Conservation (phyloP, 2,329 filamentous ascomycete species). For the Fusarium nisikadoi region DNA sequence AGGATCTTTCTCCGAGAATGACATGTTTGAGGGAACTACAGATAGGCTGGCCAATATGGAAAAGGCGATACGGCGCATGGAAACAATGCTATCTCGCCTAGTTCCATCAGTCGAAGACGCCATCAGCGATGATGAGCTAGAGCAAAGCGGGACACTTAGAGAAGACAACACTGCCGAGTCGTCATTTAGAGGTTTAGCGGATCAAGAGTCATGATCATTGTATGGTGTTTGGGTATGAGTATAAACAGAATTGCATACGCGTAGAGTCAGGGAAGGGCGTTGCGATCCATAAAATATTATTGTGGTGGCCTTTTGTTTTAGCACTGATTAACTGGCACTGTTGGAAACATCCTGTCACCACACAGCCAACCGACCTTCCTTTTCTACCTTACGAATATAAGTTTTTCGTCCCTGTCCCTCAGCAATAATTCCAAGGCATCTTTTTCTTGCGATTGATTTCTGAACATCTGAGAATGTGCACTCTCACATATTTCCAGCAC, state of each 20-base stretch:
- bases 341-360: not conserved
- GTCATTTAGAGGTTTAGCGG: constrained; percentile 39
- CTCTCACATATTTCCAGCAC: constrained; percentile 59
- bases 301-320: not conserved
- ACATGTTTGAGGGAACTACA: constrained; percentile 57
- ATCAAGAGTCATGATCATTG: constrained; percentile 13
- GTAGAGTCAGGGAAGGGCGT: constrained; percentile 2
- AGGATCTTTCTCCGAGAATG: constrained; percentile 58
- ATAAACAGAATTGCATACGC: not conserved
- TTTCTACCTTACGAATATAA: not conserved
- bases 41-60: constrained; percentile 62
- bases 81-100: constrained; percentile 57
- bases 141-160: constrained; percentile 46
- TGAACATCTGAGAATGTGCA: constrained; percentile 55
- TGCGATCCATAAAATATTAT: not conserved
- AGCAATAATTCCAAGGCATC: not conserved
- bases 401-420: not conserved
- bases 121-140: constrained; percentile 41
- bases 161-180: constrained; percentile 46
- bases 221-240: constrained; percentile 9
- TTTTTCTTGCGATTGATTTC: not conserved
- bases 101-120: constrained; percentile 46
- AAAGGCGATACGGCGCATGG: constrained; percentile 59
- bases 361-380: not conserved
- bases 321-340: constrained; percentile 18